Percentiles rank a stretch among this genome's conserved stretches.
Conservation (phyloP, 202 grass and related monocot species). For the Cymbopogon flexuosus region DNA sequence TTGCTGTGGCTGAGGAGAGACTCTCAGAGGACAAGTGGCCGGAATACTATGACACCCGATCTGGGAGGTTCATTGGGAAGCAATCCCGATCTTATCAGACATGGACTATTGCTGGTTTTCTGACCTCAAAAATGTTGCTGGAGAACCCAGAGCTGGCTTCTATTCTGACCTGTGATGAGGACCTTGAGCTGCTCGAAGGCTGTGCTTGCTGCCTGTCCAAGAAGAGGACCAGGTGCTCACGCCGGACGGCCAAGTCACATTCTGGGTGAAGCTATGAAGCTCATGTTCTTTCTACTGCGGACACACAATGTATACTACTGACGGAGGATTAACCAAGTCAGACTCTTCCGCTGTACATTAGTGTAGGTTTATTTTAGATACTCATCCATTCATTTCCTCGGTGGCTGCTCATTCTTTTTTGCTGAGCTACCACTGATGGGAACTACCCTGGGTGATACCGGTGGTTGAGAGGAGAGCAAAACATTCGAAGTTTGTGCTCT, state of each 20-base stretch:
- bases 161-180: constrained; percentile 91
- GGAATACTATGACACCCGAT: constrained; percentile 83
- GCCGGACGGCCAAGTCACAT: constrained; percentile 46
- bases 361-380: constrained; percentile 47
- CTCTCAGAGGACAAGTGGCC: constrained; percentile 88
- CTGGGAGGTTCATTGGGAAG: constrained; percentile 83
- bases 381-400: constrained; percentile 54
- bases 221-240: constrained; percentile 60
- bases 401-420: constrained; percentile 51
- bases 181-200: constrained; percentile 90
- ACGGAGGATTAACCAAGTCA: constrained; percentile 29
- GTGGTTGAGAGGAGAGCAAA: constrained; percentile 30
- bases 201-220: constrained; percentile 74
- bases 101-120: constrained; percentile 95
- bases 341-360: constrained; percentile 34
- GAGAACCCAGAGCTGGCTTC: constrained; percentile 92
- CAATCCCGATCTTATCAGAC: constrained; percentile 95
- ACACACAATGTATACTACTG: constrained; percentile 23
- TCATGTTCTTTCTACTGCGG: neutral
- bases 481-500: constrained; percentile 34
- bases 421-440: constrained; percentile 50
- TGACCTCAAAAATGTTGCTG: constrained; percentile 83
- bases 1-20: constrained; percentile 74
- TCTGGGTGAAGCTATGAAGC: constrained; percentile 23
- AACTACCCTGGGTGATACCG: constrained; percentile 39